These are phyloP conservation scores for Kazachstania kunashirensis DNA, from an alignment of 805 yeast species.

Conservation along the genomic window DNA sequence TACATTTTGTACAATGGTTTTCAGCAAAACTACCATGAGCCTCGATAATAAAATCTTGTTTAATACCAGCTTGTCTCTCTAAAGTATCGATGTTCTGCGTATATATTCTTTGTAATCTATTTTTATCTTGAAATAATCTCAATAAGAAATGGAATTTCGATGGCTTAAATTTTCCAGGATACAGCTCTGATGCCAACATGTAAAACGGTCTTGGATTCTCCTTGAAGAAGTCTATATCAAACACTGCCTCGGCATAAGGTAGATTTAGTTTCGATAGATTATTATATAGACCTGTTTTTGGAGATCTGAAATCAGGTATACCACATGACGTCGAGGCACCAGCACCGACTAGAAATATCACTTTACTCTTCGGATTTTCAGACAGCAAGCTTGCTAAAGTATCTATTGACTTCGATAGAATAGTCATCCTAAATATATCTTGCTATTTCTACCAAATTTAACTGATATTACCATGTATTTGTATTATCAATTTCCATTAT, in stretches of 20 bases:
- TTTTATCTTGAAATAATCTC: constrained; percentile 54
- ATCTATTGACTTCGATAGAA: neutral
- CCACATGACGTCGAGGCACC: constrained; percentile 92
- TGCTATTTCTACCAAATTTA: no score
- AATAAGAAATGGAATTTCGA: constrained; percentile 73
- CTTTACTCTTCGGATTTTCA: constrained; percentile 29
- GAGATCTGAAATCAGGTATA: constrained; percentile 90
- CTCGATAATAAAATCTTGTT: constrained; percentile 57
- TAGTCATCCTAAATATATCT: no score
- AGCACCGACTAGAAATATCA: constrained; percentile 77
- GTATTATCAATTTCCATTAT: no score
- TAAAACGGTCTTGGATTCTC: constrained; percentile 78
- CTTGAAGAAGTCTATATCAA: constrained; percentile 74
- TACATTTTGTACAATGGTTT: constrained; percentile 77
- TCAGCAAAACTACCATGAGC: constrained; percentile 92
- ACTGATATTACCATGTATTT: no score
- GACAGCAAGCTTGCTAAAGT: constrained; percentile 10
- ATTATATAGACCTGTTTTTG: constrained; percentile 79
- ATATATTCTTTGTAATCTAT: constrained; percentile 56
- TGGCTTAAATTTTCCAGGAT: constrained; percentile 81
- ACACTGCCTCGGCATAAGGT: constrained; percentile 94
- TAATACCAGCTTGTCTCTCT: constrained; percentile 76
- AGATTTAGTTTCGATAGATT: constrained; percentile 63
- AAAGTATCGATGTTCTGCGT: constrained; percentile 92
- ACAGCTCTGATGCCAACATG: constrained; percentile 70